Conservation (phyloP, 176 grass and related monocot species). For the Echinochloa phyllopogon region DNA sequence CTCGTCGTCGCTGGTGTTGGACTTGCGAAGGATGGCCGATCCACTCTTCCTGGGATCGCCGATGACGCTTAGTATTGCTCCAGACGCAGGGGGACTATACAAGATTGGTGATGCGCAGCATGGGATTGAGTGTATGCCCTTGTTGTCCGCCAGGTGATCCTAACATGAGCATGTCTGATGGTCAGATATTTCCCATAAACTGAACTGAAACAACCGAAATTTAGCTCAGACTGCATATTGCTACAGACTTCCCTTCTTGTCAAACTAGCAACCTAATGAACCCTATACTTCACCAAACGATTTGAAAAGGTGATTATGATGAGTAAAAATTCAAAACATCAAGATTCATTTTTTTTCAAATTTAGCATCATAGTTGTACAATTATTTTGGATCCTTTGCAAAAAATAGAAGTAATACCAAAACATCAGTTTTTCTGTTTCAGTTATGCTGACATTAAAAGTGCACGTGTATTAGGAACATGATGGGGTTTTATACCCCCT, state of each 20-base stretch:
- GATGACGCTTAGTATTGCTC: constrained; percentile 63
- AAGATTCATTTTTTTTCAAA: background rate
- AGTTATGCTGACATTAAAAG: background rate
- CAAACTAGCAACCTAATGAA: constrained; percentile 35
- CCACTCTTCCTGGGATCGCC: constrained; percentile 75
- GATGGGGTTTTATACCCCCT: background rate
- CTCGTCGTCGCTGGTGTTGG: constrained; percentile 89
- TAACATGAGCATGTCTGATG: constrained; percentile 38
- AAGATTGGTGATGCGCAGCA: constrained; percentile 63
- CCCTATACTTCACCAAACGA: background rate
- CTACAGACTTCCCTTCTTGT: background rate
- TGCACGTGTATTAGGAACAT: background rate
- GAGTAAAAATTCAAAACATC: background rate
- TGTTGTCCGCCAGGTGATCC: constrained; percentile 66
- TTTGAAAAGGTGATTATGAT: background rate
- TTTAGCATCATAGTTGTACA: background rate
- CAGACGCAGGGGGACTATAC: constrained; percentile 61
- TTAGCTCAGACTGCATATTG: constrained; percentile 23
- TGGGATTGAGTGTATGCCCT: constrained; percentile 60
- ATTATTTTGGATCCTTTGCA: background rate
- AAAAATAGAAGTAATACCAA: background rate
- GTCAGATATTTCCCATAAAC: background rate
- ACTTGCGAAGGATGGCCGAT: constrained; percentile 75
- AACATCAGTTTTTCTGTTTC: background rate
- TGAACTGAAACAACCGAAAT: background rate